Evolutionary conservation across 2,329 filamentous ascomycete species (phyloP).

Genomic region (Ophiostoma tasmaniense): DNA sequence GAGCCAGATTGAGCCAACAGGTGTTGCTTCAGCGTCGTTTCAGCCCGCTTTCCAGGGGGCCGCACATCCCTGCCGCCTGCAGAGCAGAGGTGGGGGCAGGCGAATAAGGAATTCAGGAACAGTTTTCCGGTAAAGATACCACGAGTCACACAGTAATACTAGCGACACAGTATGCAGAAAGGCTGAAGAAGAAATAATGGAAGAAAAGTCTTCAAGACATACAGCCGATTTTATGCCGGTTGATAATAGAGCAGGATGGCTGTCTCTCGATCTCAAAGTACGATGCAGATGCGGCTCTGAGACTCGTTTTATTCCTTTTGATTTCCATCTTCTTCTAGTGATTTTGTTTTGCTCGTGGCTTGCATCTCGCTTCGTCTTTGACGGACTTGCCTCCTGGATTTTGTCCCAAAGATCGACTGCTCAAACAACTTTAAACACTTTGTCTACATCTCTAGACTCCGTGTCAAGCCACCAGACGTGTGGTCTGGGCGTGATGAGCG

Average conservation of each 20-base stretch:
- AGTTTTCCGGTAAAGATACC: background rate
- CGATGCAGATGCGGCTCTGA: background rate
- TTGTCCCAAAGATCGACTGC: background rate
- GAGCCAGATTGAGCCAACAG: background rate
- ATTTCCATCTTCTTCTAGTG: background rate
- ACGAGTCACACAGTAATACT: background rate
- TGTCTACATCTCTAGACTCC: background rate
- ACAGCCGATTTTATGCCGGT: background rate
- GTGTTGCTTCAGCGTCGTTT: slow-evolving; percentile 5
- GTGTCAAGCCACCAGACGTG: background rate
- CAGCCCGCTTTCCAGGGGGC: slow-evolving; percentile 3
- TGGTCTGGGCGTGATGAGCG: background rate
- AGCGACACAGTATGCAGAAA: background rate
- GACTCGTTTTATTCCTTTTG: background rate
- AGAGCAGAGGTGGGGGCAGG: background rate
- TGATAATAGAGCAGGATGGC: background rate
- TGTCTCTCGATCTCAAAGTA: background rate
- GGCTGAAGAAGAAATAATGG: background rate
- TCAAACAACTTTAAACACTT: background rate
- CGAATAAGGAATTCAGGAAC: background rate
- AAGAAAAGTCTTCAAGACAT: slow-evolving; percentile 5
- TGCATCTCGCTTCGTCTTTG: background rate
- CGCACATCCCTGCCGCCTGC: background rate
- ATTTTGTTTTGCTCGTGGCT: background rate
- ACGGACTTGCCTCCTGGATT: background rate